These are phyloP conservation scores for Peniophora sp. DNA, from an alignment of 1,284 basidiomycete species.

Conservation along the genomic window DNA sequence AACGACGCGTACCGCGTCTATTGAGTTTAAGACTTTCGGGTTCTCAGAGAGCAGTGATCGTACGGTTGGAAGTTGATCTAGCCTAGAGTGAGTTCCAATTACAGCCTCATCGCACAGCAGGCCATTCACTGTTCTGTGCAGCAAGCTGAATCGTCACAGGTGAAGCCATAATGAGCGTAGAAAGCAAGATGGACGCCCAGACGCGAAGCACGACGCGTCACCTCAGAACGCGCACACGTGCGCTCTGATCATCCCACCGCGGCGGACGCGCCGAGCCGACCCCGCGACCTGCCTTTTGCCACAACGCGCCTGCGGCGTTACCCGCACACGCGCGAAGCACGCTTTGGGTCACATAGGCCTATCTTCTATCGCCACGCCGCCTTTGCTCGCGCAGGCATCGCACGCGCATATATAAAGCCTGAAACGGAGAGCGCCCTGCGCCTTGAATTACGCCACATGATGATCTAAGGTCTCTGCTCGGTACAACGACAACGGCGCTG, in stretches of 20 bases:
- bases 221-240: constrained; percentile 1
- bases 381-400: not conserved
- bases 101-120: too few species aligned
- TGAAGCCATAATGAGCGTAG: not conserved
- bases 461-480: not conserved
- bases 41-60: constrained; percentile 65
- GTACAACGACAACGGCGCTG: not conserved
- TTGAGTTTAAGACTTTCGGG: constrained; percentile 55
- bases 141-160: constrained; percentile 2
- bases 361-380: constrained; percentile 2
- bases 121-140: constrained; percentile 5
- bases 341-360: not conserved
- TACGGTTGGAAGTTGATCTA: constrained; percentile 74
- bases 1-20: constrained; percentile 50
- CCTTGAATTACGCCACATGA: not conserved
- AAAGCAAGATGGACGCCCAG: not conserved
- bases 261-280: too few species aligned
- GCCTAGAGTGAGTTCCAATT: not conserved
- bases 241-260: not conserved
- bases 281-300: too few species aligned
- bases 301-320: too few species aligned
- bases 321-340: too few species aligned
- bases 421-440: not conserved
- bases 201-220: not conserved
- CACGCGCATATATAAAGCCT: not conserved